Evolutionary conservation across 106 monocot species (phyloP).

Genomic region (Narthecium ossifragum): DNA sequence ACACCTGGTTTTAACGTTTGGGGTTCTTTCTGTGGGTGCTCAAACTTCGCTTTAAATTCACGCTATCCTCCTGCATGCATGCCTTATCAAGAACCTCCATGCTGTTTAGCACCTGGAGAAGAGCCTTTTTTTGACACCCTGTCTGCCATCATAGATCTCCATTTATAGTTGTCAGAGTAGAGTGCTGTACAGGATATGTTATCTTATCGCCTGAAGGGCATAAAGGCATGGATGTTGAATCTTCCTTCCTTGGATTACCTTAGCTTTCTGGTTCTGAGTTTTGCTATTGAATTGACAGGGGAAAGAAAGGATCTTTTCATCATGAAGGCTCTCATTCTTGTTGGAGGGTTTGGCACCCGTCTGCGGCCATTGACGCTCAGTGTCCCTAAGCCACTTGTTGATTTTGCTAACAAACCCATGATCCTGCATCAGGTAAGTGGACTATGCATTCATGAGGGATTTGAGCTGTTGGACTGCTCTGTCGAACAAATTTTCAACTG

Average conservation of each 20-base stretch:
- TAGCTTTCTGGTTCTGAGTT: neutral
- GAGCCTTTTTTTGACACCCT: no score
- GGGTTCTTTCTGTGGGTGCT: neutral
- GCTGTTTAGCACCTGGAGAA: no score
- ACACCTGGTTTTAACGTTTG: neutral
- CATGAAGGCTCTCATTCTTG: conserved; percentile 44
- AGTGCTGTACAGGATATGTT: neutral
- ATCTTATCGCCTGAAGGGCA: neutral
- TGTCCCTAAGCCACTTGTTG: conserved; percentile 38
- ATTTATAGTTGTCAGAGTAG: neutral
- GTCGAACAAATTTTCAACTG: no score
- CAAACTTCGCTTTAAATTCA: no score
- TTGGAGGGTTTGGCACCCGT: conserved; percentile 42
- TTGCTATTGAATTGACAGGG: neutral
- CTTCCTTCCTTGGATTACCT: no score
- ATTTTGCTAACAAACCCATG: conserved; percentile 43
- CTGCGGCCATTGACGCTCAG: conserved; percentile 35
- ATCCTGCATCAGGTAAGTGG: conserved; percentile 31
- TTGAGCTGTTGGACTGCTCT: no score
- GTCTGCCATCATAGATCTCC: no score
- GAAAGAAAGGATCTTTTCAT: neutral
- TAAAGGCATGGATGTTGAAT: neutral
- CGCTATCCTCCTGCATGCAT: no score
- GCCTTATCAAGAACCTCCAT: no score
- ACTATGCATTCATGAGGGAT: neutral